phyloP scores from a whole-genome alignment of 2,329 filamentous ascomycete species.

The Alternaria conjuncta region DNA sequence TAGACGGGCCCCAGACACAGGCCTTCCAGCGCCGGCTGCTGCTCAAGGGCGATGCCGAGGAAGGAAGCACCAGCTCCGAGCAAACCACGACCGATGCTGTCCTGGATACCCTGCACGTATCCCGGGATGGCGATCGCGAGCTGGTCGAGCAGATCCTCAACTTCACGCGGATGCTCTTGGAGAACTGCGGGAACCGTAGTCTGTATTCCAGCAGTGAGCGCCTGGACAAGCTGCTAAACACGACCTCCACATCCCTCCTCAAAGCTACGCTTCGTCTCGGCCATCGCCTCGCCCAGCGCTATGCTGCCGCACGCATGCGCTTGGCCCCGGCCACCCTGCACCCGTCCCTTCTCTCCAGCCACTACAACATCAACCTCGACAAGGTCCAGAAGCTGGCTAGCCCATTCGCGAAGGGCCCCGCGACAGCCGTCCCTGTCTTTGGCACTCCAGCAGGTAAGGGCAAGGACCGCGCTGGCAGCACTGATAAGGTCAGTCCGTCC shows the following conservation, averaged over 20 bases:
- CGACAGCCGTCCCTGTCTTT: slow-evolving; percentile 57
- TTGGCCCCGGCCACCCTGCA: slow-evolving; percentile 70
- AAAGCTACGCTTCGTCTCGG: slow-evolving; percentile 79
- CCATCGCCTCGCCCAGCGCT: slow-evolving; percentile 87
- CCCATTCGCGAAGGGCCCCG: slow-evolving; percentile 76
- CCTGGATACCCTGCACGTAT: slow-evolving; percentile 64
- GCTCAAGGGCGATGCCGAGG: slow-evolving; percentile 62
- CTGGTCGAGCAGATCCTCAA: slow-evolving; percentile 80
- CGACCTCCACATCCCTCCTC: slow-evolving; percentile 79
- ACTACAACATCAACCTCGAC: slow-evolving; percentile 77
- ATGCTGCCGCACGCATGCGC: slow-evolving; percentile 86
- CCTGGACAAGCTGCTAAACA: slow-evolving; percentile 87
- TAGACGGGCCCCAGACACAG: slow-evolving; percentile 78
- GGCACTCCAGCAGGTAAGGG: slow-evolving; percentile 68
- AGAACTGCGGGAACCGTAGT: slow-evolving; percentile 96
- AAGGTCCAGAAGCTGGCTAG: slow-evolving; percentile 82
- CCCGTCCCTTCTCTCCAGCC: slow-evolving; percentile 76
- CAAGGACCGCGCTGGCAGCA: slow-evolving; percentile 61
- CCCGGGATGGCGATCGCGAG: slow-evolving; percentile 77
- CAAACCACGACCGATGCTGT: slow-evolving; percentile 56
- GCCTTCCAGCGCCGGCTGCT: slow-evolving; percentile 74
- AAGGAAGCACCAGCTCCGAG: slow-evolving; percentile 36
- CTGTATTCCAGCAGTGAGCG: slow-evolving; percentile 94
- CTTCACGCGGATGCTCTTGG: slow-evolving; percentile 86
- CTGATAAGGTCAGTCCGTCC: slow-evolving; percentile 53